Base-by-base conservation (phyloP, 306 rosid genomes). In the apple (Malus domestica) region DNA sequence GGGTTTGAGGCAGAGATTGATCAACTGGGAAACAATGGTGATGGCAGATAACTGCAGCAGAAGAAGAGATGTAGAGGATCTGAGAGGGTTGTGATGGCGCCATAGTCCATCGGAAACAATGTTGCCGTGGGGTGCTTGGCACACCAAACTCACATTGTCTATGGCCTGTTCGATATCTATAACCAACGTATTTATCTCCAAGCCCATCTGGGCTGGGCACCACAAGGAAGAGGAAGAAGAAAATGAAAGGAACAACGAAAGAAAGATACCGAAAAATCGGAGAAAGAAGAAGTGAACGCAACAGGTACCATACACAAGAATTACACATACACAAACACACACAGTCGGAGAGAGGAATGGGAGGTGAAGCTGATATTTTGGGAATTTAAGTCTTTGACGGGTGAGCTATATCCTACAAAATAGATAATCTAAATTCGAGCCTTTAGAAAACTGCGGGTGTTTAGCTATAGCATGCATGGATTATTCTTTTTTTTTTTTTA, bases 31-130 rank as follows among this genome's bases (percentile, higher is more conserved):
- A 32, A 68, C 76, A 0, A 86, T 0, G 58, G 81, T 66, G 64
- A 89, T 79, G 35, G 75, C 10, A 70, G 90, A 85, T 16, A 84
- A 62, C 72, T 92, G 97, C 80, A 88, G 1, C 54, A 91, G 71
- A 52, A 92, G 70, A 72, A 92, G 91, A 61, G 83, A 25, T 11
- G 93, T 61, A 5, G 87, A 67, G 71, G 93, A 82, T 4, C 30
- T 5, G 1, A 87, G 40, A n/a, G 90, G 86, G 78, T 73, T 64
- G 25, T 16, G 18, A 40, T n/a, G 15, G 85, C 76, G 20, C 40
- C 20, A n/a, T 27, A 85, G 0, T 64, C 22, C 66, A 75, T 29
- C 18, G 32, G 25, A 29, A 22, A 11, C 10, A 49, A 8, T 15
- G 67, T 20, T 23, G 63, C 23, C 4, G 29, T 63, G 80, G 11